Conservation (phyloP, 2,329 filamentous ascomycete genomes). For the Gyromitra esculenta region DNA sequence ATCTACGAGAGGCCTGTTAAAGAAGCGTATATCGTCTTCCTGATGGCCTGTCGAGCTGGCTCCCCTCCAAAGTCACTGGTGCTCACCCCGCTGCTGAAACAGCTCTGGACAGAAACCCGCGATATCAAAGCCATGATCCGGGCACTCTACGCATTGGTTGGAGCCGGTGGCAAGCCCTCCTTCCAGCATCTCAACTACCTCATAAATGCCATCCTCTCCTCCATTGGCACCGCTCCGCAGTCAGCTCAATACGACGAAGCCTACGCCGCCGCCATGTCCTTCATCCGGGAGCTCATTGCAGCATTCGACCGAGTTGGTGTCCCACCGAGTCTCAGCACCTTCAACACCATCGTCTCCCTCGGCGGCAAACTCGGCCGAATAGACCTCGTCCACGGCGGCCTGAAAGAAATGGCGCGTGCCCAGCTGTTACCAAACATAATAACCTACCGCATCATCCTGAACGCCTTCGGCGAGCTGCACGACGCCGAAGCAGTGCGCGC, state of each 20-base stretch:
- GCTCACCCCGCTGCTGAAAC: slow-evolving; percentile 55
- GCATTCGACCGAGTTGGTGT: slow-evolving; percentile 58
- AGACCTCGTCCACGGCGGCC: slow-evolving; percentile 57
- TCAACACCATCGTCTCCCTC: slow-evolving; percentile 61
- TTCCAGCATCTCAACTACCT: slow-evolving; percentile 61
- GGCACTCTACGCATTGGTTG: slow-evolving; percentile 61
- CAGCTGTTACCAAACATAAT: slow-evolving; percentile 58
- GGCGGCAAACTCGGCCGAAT: slow-evolving; percentile 58
- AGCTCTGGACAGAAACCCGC: slow-evolving; percentile 51
- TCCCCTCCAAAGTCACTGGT: slow-evolving; percentile 59
- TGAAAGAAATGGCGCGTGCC: slow-evolving; percentile 58
- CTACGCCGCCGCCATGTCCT: slow-evolving; percentile 54
- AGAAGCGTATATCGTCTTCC: slow-evolving; percentile 64
- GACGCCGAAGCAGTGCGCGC: slow-evolving; percentile 57
- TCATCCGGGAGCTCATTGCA: slow-evolving; percentile 58
- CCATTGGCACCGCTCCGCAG: slow-evolving; percentile 52
- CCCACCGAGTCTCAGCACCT: slow-evolving; percentile 58
- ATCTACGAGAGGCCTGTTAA: slow-evolving; percentile 62
- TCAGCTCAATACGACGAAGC: slow-evolving; percentile 45
- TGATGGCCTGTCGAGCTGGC: slow-evolving; percentile 64
- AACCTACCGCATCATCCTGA: slow-evolving; percentile 59
- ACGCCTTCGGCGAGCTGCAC: slow-evolving; percentile 59
- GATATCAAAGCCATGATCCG: slow-evolving; percentile 61
- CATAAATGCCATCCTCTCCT: slow-evolving; percentile 58
- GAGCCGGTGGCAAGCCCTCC: slow-evolving; percentile 60